phyloP scores from a whole-genome alignment of 116 monocot species.

The Posidonia oceanica region DNA sequence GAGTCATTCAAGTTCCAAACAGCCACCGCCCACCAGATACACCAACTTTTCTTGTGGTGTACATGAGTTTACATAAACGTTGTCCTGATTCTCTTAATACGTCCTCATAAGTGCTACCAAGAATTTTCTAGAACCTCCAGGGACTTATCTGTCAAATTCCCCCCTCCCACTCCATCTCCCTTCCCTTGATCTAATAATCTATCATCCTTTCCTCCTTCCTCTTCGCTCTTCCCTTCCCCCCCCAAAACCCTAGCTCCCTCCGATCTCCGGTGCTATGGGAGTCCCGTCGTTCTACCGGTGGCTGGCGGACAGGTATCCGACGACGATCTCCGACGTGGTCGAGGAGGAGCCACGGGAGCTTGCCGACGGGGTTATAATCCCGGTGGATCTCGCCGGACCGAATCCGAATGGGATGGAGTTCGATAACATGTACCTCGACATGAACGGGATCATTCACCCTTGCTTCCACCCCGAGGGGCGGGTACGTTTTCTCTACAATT shows the following conservation, averaged over 20 bases:
- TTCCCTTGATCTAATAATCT: not conserved
- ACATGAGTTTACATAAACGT: no score
- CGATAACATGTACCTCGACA: constrained; percentile 91
- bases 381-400: constrained; percentile 63
- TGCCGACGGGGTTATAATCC: constrained; percentile 42
- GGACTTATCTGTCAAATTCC: not conserved
- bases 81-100: no score
- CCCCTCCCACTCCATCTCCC: not conserved
- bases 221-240: not conserved
- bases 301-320: constrained; percentile 91
- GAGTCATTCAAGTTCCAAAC: no score
- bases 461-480: constrained; percentile 93
- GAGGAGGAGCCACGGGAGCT: constrained; percentile 61
- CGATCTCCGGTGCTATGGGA: constrained; percentile 37
- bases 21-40: no score
- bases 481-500: constrained; percentile 16
- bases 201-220: not conserved
- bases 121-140: not conserved
- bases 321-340: constrained; percentile 69
- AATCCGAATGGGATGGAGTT: constrained; percentile 89
- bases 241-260: not conserved
- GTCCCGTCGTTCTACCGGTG: constrained; percentile 94
- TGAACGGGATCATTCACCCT: constrained; percentile 98
- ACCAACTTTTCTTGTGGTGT: no score
- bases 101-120: no score